Evolutionary conservation across 176 grass and related monocot species (phyloP), one percentile per base, ranked within the genome.

Genomic region (Zizania latifolia): DNA sequence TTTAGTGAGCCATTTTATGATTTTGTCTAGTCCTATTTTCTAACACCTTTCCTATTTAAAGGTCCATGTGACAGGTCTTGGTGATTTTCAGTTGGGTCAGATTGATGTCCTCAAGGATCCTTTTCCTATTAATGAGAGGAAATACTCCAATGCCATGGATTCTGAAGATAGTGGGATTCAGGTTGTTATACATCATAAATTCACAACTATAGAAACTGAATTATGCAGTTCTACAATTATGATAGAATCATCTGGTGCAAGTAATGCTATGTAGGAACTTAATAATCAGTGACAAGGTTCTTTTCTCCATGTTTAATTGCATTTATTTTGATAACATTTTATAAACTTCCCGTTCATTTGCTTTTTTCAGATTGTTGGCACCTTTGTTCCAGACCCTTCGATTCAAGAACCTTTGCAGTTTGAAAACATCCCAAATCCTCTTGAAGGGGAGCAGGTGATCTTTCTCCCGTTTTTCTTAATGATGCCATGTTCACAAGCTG

Each of bases 51-150:
- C n/a, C 67, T 83, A 80, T 77, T 83, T 67, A 29, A 58, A 98
- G 95, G 89, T 98, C 43, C 91, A 98, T 82, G 84, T 98, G 54
- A 87, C 89, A 89, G 91, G 91, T 44, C 84, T 74, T 67, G 95
- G 91, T 78, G 95, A 98, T 85, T 98, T 98, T 82, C 86, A 94
- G 17, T 82, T 94, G 54, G 34, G 37, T 13, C 88, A 92, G 77
- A 87, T 94, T 75, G 95, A 98, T 87, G 79, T 92, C 46, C 84
- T 98, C 29, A 86, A 92, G 83, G 91, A 98, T 86, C 95, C 78
- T 79, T 94, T 44, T 76, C 78, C 91, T 78, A 24, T 89, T 27
- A 86, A 70, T 33, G 91, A 86, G 79, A 85, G 84, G 79, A 94
- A 89, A 88, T 71, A 59, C 46, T 85, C 58, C 39, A 73, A 90